Conservation (phyloP, 352 stramenopile genomes). For the Poterioochromonas sp. region DNA sequence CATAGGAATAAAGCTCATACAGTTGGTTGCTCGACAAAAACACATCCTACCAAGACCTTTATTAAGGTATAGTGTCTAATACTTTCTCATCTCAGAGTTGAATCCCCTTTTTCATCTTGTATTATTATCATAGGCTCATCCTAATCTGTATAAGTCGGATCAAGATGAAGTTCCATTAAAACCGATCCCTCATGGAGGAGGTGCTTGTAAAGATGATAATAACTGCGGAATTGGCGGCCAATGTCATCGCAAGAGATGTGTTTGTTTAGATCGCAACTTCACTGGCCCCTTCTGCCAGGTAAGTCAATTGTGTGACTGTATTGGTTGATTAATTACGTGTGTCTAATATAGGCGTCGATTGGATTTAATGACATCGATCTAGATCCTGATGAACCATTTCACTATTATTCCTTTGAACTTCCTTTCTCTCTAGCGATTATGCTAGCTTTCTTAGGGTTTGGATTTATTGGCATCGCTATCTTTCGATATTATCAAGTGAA, state of each 20-base stretch:
- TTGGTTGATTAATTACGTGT: not conserved
- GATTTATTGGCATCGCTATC: too few relatives aligned
- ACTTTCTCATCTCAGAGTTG: not conserved
- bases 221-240: not conserved
- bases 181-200: not conserved
- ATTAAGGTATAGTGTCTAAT: constrained; percentile 63
- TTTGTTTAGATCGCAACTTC: constrained; percentile 3
- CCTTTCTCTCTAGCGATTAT: not conserved
- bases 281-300: not conserved
- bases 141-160: not conserved
- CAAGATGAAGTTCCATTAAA: not conserved
- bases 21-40: constrained; percentile 74
- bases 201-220: constrained; percentile 10
- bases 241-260: not conserved
- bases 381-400: not conserved
- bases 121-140: constrained; percentile 1
- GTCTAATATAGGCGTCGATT: not conserved
- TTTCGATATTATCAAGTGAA: too few relatives aligned
- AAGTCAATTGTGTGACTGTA: not conserved
- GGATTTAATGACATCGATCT: not conserved
- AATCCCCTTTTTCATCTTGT: not conserved
- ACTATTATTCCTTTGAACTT: not conserved
- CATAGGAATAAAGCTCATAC: constrained; percentile 51
- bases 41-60: constrained; percentile 75
- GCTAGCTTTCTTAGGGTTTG: not conserved